These are phyloP conservation scores for Adansonia grandidieri DNA, from an alignment of 441 rosid genomes.

Conservation along the genomic window DNA sequence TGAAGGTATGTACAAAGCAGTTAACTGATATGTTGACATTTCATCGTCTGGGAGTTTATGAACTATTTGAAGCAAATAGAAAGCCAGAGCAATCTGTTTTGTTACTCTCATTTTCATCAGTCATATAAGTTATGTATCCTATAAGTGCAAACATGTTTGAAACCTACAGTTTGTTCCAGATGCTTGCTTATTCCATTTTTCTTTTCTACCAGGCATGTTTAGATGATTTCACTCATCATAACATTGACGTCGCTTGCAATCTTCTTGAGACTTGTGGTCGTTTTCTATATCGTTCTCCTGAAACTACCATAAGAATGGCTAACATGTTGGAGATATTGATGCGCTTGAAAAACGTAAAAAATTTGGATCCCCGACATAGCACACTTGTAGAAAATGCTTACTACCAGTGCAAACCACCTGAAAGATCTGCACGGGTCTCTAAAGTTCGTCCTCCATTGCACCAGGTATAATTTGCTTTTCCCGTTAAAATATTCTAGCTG, in stretches of 20 bases:
- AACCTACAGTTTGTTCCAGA: not conserved
- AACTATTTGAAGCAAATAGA: not conserved
- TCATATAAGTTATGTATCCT: not conserved
- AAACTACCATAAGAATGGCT: constrained; percentile 91
- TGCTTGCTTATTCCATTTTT: constrained; percentile 20
- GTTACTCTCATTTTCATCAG: constrained; percentile 10
- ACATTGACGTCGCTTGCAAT: constrained; percentile 98
- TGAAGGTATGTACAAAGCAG: constrained; percentile 65
- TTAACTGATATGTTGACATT: constrained; percentile 15
- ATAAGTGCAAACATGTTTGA: not conserved
- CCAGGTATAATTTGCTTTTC: constrained; percentile 60
- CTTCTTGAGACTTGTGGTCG: constrained; percentile 99
- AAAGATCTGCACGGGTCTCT: constrained; percentile 91
- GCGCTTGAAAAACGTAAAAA: constrained; percentile 99
- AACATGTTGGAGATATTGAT: constrained; percentile 98
- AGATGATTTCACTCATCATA: constrained; percentile 99
- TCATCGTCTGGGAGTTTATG: constrained; percentile 15
- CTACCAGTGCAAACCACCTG: constrained; percentile 98
- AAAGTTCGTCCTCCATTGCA: constrained; percentile 94
- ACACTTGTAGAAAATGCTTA: constrained; percentile 99
- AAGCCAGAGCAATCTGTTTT: constrained; percentile 11
- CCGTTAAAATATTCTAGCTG: constrained; percentile 16
- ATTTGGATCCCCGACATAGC: constrained; percentile 97
- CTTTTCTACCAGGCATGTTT: constrained; percentile 74
- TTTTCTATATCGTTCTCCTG: constrained; percentile 97